Conservation (phyloP, 2,329 filamentous ascomycete species). For the Alternaria arborescens region DNA sequence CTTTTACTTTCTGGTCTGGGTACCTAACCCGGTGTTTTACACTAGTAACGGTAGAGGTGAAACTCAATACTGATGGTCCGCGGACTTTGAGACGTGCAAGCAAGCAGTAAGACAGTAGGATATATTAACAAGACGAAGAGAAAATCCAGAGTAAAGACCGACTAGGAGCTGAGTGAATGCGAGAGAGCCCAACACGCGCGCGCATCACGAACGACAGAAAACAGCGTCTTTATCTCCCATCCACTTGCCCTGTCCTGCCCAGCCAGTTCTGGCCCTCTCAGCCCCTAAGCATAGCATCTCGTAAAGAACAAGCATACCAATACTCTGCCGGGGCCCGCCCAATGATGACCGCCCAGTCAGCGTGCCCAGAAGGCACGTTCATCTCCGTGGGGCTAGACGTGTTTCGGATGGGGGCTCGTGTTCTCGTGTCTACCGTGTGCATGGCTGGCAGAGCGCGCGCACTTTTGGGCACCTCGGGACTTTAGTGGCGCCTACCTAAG, state of each 20-base stretch:
- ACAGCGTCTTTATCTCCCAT: background rate
- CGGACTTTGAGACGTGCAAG: background rate
- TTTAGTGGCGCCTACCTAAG: background rate
- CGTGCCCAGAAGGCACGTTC: background rate
- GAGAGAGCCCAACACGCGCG: background rate
- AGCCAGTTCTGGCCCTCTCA: background rate
- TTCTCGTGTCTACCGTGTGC: constrained; percentile 1
- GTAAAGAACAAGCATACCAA: constrained; percentile 8
- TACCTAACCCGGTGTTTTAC: background rate
- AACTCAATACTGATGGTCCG: background rate
- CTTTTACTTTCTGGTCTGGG: constrained; percentile 3
- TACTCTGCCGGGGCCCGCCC: constrained; percentile 1
- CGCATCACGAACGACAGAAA: constrained; percentile 6
- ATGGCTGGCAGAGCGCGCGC: background rate
- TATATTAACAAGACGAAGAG: background rate
- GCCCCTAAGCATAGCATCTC: constrained; percentile 5
- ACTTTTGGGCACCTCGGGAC: background rate
- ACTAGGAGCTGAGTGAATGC: background rate
- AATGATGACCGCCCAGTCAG: constrained; percentile 4
- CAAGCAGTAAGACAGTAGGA: background rate
- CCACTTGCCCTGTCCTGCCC: background rate
- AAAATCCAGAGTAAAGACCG: constrained; percentile 7
- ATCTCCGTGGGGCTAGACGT: constrained; percentile 7
- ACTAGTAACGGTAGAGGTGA: constrained; percentile 4
- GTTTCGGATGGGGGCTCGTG: constrained; percentile 10